Conservation (phyloP, 2,329 filamentous ascomycete species). For the Penicillium expansum region DNA sequence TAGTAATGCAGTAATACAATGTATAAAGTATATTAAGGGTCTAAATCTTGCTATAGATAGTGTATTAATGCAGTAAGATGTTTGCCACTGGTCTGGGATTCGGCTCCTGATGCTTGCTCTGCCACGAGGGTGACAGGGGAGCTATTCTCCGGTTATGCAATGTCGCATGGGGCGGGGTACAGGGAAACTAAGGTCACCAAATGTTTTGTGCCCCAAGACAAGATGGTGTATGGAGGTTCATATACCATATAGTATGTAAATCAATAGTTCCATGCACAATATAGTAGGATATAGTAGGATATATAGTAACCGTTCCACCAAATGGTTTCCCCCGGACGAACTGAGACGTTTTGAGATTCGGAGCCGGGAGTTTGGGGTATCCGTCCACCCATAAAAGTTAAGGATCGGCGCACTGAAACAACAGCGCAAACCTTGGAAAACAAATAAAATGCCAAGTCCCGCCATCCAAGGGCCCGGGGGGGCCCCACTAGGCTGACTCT, state of each 20-base stretch:
- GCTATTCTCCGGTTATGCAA: constrained; percentile 5
- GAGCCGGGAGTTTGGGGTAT: no score
- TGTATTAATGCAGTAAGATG: neutral
- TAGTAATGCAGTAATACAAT: constrained; percentile 1
- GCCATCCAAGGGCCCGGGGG: no score
- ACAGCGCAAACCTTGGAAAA: no score
- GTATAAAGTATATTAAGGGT: neutral
- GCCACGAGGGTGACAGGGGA: constrained; percentile 9
- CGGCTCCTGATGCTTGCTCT: constrained; percentile 5
- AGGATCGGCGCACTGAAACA: constrained; percentile 10
- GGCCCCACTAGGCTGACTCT: constrained; percentile 22
- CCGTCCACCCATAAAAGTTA: neutral
- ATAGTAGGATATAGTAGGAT: neutral
- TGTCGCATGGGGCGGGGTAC: neutral
- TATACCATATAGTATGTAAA: neutral
- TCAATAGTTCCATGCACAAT: neutral
- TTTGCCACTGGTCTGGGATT: neutral
- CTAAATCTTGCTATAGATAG: neutral
- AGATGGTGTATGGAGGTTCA: neutral
- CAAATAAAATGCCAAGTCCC: no score
- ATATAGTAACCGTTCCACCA: neutral
- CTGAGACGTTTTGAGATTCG: neutral
- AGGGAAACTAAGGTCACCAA: neutral
- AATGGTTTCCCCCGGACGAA: constrained; percentile 2
- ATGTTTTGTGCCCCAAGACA: neutral